A percentile compares a stretch with the other conserved stretches of the same genome.
Conservation (phyloP, 192 early-diverging fungal genomes). For the Spinellus fusiger region DNA sequence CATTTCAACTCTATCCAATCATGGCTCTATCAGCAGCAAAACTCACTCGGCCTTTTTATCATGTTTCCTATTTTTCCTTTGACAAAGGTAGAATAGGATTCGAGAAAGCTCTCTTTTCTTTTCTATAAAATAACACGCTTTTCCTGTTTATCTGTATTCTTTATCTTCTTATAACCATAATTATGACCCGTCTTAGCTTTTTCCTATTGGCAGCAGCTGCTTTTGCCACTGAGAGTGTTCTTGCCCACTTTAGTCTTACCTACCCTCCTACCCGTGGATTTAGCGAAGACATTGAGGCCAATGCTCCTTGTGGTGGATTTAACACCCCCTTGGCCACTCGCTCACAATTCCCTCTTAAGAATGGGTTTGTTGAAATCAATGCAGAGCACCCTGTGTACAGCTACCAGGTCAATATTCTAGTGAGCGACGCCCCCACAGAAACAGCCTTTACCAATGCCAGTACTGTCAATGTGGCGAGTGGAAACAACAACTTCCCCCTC, state of each 20-base stretch:
- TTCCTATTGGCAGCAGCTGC: slow-evolving; percentile 18
- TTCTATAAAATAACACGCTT: neutral
- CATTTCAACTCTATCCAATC: too few relatives aligned
- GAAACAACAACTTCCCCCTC: slow-evolving; percentile 28
- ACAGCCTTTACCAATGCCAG: slow-evolving; percentile 32
- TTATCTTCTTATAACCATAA: neutral
- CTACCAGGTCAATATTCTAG: slow-evolving; percentile 35
- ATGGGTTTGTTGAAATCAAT: slow-evolving; percentile 39
- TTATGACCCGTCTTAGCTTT: slow-evolving; percentile 3
- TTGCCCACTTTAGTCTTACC: slow-evolving; percentile 43
- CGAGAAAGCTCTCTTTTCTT: neutral
- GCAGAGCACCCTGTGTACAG: slow-evolving; percentile 34
- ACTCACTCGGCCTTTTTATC: too few relatives aligned
- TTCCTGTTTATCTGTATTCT: neutral
- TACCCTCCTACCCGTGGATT: slow-evolving; percentile 44
- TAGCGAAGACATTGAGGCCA: slow-evolving; percentile 34
- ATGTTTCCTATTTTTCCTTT: neutral
- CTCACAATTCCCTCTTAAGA: slow-evolving; percentile 36
- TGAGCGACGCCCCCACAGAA: slow-evolving; percentile 34
- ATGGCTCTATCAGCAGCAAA: too few relatives aligned
- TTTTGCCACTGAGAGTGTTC: slow-evolving; percentile 25
- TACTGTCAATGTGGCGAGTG: slow-evolving; percentile 5
- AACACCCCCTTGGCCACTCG: slow-evolving; percentile 25
- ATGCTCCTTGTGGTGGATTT: slow-evolving; percentile 47
- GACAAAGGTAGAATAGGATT: neutral